Evolutionary conservation across 148 eudicot species (phyloP).

Genomic region (Nepenthes mirabilis): DNA sequence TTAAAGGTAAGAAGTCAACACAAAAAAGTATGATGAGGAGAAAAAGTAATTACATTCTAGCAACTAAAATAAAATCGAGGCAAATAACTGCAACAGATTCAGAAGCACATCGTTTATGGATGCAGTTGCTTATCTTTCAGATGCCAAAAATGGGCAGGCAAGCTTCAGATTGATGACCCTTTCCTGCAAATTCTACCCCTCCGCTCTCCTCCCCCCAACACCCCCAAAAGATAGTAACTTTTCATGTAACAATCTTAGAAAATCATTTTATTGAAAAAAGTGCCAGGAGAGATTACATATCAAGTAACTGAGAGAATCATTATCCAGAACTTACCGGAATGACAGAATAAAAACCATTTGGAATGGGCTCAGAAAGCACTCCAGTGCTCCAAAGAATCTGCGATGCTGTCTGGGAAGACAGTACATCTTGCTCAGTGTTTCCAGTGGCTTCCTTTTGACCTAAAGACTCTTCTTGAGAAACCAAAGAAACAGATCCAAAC

Average conservation of each 20-base stretch:
- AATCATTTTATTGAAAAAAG: not conserved
- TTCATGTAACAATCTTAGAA: not conserved
- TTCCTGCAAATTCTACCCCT: too few relatives aligned
- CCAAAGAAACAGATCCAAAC: slow-evolving; percentile 76
- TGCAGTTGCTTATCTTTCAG: too few relatives aligned
- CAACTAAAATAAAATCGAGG: too few relatives aligned
- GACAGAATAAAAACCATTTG: slow-evolving; percentile 89
- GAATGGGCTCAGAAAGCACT: slow-evolving; percentile 73
- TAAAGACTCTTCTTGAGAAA: slow-evolving; percentile 37
- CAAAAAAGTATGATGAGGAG: too few relatives aligned
- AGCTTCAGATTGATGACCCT: too few relatives aligned
- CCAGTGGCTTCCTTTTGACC: slow-evolving; percentile 29
- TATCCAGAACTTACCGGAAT: slow-evolving; percentile 47
- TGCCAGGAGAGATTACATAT: not conserved
- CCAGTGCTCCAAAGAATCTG: slow-evolving; percentile 87
- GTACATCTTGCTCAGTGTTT: slow-evolving; percentile 31
- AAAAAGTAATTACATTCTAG: too few relatives aligned
- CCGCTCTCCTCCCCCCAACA: too few relatives aligned
- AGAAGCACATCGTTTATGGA: too few relatives aligned
- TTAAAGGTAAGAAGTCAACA: too few relatives aligned
- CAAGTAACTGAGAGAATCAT: not conserved
- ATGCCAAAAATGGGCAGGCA: too few relatives aligned
- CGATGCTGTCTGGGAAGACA: slow-evolving; percentile 45
- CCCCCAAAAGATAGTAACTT: too few relatives aligned
- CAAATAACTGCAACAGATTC: too few relatives aligned